These are phyloP conservation scores for Chytriomyces confervae DNA, from an alignment of 192 early-diverging fungal genomes.

Conservation along the genomic window DNA sequence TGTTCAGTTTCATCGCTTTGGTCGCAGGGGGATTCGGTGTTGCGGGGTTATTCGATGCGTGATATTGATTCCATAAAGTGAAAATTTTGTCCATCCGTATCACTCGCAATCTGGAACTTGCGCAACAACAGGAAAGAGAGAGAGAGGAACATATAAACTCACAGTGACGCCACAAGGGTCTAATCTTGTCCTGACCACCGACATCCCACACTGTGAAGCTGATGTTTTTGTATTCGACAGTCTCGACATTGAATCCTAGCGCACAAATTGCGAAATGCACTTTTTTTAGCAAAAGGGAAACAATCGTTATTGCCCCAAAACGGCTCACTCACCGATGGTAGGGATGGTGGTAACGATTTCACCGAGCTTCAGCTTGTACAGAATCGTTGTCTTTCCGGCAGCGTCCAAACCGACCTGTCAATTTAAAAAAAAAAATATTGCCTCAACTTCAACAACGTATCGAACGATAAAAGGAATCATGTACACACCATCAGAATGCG, in stretches of 20 bases:
- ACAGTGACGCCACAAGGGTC: slow-evolving; percentile 98
- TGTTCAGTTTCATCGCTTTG: slow-evolving; percentile 91
- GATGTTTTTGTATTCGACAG: slow-evolving; percentile 98
- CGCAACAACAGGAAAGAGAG: background rate
- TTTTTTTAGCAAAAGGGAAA: slow-evolving; percentile 40
- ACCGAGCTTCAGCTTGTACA: slow-evolving; percentile 98
- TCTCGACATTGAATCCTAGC: slow-evolving; percentile 98
- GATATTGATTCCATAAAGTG: background rate
- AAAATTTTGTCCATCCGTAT: background rate
- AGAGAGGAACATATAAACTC: slow-evolving; percentile 38
- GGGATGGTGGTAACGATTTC: slow-evolving; percentile 99
- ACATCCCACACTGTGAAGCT: slow-evolving; percentile 99
- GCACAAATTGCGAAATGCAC: slow-evolving; percentile 16
- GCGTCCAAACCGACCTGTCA: slow-evolving; percentile 49
- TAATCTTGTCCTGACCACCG: slow-evolving; percentile 98
- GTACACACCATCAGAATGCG: slow-evolving; percentile 86
- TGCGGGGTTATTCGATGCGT: slow-evolving; percentile 89
- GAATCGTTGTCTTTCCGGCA: slow-evolving; percentile 90
- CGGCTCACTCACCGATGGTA: slow-evolving; percentile 85
- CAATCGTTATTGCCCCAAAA: background rate
- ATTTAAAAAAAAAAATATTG: background rate
- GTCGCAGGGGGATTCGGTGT: slow-evolving; percentile 55
- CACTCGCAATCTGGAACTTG: background rate
- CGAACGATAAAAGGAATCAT: background rate
- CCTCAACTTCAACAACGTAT: background rate